A percentile compares a stretch with the other conserved stretches of the same genome.
phyloP scores from a whole-genome alignment of 1,284 basidiomycete species.

The Amylostereum areolatum region DNA sequence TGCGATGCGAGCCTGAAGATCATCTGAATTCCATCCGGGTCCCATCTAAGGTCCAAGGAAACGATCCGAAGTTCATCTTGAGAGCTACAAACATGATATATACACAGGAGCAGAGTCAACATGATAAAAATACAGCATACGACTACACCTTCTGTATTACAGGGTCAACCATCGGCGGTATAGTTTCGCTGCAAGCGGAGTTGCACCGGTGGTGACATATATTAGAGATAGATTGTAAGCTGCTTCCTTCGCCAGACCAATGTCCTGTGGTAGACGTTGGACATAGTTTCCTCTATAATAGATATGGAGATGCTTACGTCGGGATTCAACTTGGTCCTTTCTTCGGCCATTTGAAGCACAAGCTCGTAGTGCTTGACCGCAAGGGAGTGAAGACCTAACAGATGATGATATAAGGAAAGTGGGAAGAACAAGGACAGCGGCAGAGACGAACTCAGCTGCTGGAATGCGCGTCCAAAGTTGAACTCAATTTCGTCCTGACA shows the following conservation, averaged over 20 bases:
- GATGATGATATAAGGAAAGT: conserved; percentile 1
- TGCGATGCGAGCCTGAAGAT: too few species aligned
- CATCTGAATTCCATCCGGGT: too few species aligned
- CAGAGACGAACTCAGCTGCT: conserved; percentile 69
- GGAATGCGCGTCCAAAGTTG: conserved; percentile 88
- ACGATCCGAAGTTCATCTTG: too few species aligned
- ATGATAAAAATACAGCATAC: too few species aligned
- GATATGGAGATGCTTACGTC: conserved; percentile 16
- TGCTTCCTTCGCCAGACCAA: conserved; percentile 58
- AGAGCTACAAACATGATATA: too few species aligned
- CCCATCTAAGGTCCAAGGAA: too few species aligned
- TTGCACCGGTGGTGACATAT: conserved; percentile 72
- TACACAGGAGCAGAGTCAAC: too few species aligned
- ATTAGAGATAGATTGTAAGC: conserved; percentile 87
- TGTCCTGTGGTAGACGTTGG: conserved; percentile 25
- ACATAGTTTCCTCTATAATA: too few species aligned
- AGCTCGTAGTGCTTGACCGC: conserved; percentile 81
- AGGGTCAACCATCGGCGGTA: conserved; percentile 68
- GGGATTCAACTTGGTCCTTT: conserved; percentile 10
- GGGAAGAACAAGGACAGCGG: background rate
- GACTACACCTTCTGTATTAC: conserved; percentile 15
- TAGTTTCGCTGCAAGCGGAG: conserved; percentile 56
- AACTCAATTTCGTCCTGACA: conserved; percentile 78
- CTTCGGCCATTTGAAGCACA: conserved; percentile 58
- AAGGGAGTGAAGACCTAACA: conserved; percentile 68